Percentiles rank a stretch among this genome's conserved stretches.
These are phyloP conservation scores for Hippophae tibetana DNA, from an alignment of 306 rosid genomes.

Conservation along the genomic window DNA sequence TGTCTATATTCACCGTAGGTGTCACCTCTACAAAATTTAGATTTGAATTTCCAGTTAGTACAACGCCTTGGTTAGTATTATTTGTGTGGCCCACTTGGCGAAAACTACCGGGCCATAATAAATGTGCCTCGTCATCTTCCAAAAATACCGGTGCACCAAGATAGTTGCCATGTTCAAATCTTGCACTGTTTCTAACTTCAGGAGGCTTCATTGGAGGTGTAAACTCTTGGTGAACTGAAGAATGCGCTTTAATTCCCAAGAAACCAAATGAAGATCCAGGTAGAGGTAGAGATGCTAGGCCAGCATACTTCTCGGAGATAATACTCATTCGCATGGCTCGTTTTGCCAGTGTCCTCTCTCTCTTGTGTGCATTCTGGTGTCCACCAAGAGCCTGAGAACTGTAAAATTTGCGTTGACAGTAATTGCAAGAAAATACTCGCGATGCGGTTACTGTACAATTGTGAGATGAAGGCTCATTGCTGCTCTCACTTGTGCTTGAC, in stretches of 20 bases:
- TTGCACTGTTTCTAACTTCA: conserved; percentile 37
- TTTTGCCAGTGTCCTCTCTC: conserved; percentile 74
- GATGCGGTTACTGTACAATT: conserved; percentile 34
- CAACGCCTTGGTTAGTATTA: conserved; percentile 31
- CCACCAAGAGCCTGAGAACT: conserved; percentile 98
- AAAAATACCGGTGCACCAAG: conserved; percentile 52
- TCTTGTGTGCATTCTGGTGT: conserved; percentile 89
- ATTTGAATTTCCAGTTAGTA: conserved; percentile 36
- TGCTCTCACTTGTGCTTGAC: conserved; percentile 83
- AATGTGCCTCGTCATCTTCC: conserved; percentile 59
- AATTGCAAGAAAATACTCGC: conserved; percentile 73
- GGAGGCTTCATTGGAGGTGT: conserved; percentile 40
- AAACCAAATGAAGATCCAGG: conserved; percentile 66
- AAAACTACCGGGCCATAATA: conserved; percentile 88
- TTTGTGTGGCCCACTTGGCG: conserved; percentile 36
- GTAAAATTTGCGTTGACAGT: conserved; percentile 79
- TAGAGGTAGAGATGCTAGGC: conserved; percentile 65
- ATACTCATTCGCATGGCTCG: conserved; percentile 78
- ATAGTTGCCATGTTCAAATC: conserved; percentile 45
- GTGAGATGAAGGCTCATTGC: conserved; percentile 54
- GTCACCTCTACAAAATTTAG: conserved; percentile 43
- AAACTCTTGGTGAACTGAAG: conserved; percentile 55
- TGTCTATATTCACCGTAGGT: conserved; percentile 31
- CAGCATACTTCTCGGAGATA: conserved; percentile 56
- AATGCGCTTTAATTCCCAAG: conserved; percentile 76